phyloP scores from a whole-genome alignment of 371 early-diverging fungal genomes.

The Syncephalis fuscata region DNA sequence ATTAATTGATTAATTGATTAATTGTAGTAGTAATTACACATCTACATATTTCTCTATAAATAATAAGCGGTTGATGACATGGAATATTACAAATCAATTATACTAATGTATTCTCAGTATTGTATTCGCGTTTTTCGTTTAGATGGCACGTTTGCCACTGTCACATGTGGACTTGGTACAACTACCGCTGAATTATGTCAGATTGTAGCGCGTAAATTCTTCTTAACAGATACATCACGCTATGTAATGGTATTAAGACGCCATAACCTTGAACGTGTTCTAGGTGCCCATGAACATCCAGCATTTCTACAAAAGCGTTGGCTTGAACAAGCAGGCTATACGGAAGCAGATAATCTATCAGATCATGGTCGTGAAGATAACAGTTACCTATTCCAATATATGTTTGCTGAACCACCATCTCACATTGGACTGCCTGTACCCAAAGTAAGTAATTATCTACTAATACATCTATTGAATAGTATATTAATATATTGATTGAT shows the following conservation, averaged over 20 bases:
- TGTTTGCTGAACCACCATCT: slow-evolving; percentile 27
- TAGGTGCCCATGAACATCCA: slow-evolving; percentile 48
- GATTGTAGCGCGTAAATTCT: slow-evolving; percentile 56
- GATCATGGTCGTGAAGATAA: slow-evolving; percentile 70
- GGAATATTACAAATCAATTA: too few species aligned
- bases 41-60: too few species aligned
- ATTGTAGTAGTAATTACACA: too few species aligned
- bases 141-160: slow-evolving; percentile 60
- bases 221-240: slow-evolving; percentile 51
- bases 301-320: slow-evolving; percentile 44
- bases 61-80: too few species aligned
- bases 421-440: not conserved
- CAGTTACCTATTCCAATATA: slow-evolving; percentile 62
- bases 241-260: slow-evolving; percentile 45
- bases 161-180: slow-evolving; percentile 39
- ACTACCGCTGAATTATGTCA: slow-evolving; percentile 54
- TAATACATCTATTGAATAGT: not conserved
- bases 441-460: not conserved
- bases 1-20: too few species aligned
- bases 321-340: slow-evolving; percentile 62
- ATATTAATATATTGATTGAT: not conserved
- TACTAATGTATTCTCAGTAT: too few species aligned
- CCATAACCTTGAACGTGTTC: slow-evolving; percentile 35
- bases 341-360: slow-evolving; percentile 55
- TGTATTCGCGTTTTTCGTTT: slow-evolving; percentile 43